Base-by-base conservation (phyloP, 257 asterid species). In the Eucommia ulmoides region DNA sequence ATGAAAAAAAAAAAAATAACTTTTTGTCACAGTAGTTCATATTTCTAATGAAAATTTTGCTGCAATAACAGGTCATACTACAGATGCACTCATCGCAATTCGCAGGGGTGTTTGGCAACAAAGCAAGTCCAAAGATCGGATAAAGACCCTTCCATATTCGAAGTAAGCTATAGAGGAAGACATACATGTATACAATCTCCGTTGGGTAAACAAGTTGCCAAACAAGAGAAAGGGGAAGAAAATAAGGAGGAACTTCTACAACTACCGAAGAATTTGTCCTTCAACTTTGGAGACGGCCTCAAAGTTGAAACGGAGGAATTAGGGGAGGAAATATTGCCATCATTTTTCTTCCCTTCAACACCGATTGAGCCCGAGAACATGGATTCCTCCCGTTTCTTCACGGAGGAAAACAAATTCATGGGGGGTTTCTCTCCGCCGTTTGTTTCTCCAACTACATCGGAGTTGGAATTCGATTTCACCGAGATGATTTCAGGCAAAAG, bases 81-180 rank as follows among this genome's bases (percentile, higher is more conserved):
- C 22, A 45, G 97, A 49, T 88, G 97, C 74, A 84, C 94, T 21
- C 88, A 84, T 63, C 79, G 78, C 20, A 49, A 74, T 21, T 68
- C 93, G 2, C 86, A 83, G 56, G 94, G 94, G 1, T 88, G 97
- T 58, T 35, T 74, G 61, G 95, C 95, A 1, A 84, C 82, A 54
- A 88, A 84, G 42, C 92, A 81, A 41, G 84, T 88, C 49, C 95
- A 88, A 50, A 82, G 58, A 41, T 58, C 79, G 1, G 89, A 79
- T 1, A 69, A 52, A 12, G 91, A 81, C 54, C 58, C 86, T 15
- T 57, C 80, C 0, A 2, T 70, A 9, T 51, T 71, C n/a, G 93
- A 84, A 65, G 70, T 81, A n/a, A 65, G 52, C 2, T 88, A 88
- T 21, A 71, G 52, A 60, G 97, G 95, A 42, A 77, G 65, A 24